Evolutionary conservation across 352 stramenopile genomes (phyloP), one percentile per base, ranked within the genome.

Genomic region (Saprolegnia diclina): DNA sequence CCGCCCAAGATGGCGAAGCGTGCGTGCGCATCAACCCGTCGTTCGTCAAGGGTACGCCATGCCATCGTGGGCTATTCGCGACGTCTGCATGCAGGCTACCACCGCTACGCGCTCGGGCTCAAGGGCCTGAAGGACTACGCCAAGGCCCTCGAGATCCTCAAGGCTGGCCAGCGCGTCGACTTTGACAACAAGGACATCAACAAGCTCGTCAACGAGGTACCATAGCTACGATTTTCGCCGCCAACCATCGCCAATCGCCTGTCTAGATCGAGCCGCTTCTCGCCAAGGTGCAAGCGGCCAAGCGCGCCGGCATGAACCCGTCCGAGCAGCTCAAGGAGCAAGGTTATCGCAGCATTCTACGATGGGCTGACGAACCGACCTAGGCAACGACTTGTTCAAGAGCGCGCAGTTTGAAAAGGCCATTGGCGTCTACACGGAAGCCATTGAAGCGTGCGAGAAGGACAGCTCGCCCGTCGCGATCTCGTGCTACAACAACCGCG

Each of bases 401-500:
- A 77, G 70, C 9, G 87, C 83, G 16, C 74, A 79, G 26, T 97
- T 97, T 71, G 90, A 97, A 79, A 85, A 83, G 32, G 94, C 94
- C 53, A 94, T 98, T 73, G 85, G 88, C 65, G 75, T 95, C 37
- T 98, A 98, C 80, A 87, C 88, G 32, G 91, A 97, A 79, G 96
- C 91, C 56, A 83, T 98, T 44, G 90, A 97, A 38, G 81, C 81
- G 10, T 77, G 68, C 67, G 79, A 95, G 53, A 81, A 89, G 70
- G 79, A 87, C 42, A 73, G 79, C 45, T 91, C 83, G 53, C 76
- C 87, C 6, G 71, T 98, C 38, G 85, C 91, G 10, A 76, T 98
- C 63, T 97, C 96, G 77, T 97, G 91, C 72, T 97, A 94, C 79
- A 92, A 94, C 76, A 98, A 98, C 74, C 91, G 94, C 74, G 89